Evolutionary conservation across 192 early-diverging fungal species (phyloP), one percentile per base, ranked within the genome.

Genomic region (Backusella psychrophila): DNA sequence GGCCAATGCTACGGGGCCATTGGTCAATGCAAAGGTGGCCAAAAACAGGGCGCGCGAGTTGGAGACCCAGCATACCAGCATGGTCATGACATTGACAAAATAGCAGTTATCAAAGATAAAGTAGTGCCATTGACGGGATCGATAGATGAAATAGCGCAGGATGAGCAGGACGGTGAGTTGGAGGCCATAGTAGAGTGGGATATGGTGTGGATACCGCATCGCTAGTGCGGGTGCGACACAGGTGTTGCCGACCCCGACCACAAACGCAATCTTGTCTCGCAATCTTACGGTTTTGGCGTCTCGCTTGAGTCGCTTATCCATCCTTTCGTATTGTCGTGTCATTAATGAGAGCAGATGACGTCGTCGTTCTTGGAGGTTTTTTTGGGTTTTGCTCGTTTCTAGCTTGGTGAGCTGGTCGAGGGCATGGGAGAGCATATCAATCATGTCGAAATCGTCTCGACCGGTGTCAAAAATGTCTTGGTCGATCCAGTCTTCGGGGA

Each of bases 181-280:
- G 14, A 84, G 14, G 11, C 86, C 84, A 44, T 89, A 89, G 4
- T 85, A 87, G 44, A 87, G 71, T 6, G 89, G 89, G 15, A 90
- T 79, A 77, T 81, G 84, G 21, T 85, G 79, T 5, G 89, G 89
- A 33, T 80, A 82, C 23, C 86, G 80, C 1, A 82, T 36, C 5
- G 86, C 77, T 17, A 90, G 23, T n/a, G 83, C 81, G 0, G 87
- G 86, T 1, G 90, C 88, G 11, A 89, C 76, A 76, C 91, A 92
- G 44, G 89, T 81, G 66, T 90, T 89, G 35, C 87, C 86, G 41
- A 90, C 88, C 1, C 91, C 91, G 8, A 89, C 69, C 0, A 91
- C 89, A 82, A 92, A 92, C 12, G 90, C 79, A 26, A 90, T 46
- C 78, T 92, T 92, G 79, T 92, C 89, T 42, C 86, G 83, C 23